Base-by-base conservation (phyloP, 164 flowering plant species). In the Litsea cubeba region DNA sequence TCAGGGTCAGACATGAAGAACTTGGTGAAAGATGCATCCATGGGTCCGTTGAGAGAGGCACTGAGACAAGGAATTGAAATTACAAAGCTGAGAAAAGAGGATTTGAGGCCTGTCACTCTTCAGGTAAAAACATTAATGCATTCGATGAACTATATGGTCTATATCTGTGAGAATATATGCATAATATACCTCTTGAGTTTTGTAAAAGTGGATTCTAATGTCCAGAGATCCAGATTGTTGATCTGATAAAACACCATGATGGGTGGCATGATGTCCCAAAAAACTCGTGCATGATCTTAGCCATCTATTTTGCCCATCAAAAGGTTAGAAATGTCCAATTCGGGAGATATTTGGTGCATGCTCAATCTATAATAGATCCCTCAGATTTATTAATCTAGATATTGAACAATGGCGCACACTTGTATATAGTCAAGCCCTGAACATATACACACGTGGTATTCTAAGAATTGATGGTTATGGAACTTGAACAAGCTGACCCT, bases 1-100 rank as follows among this genome's bases (percentile, higher is more conserved):
- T 96, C 99, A 12, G 97, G 99, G 74, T 96, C 99, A 70, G 99
- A 96, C 79, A 96, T 94, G 99, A 94, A 94, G 80, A 96, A 94
- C 83, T 76, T 96, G 72, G 99, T 94, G 80, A 94, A 96, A 82
- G 99, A 96, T 79, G 98, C 99, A 40, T 90, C 95, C 14, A 91
- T 94, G 99, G 98, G 98, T 79, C 99, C 99, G 58, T 83, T 96
- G 50, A 87, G 97, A 76, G 98, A 94, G 70, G 98, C 98, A 70
- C 80, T 90, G 22, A 84, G 77, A 73, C 90, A 88, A 76, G 98
- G 99, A n/a, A 82, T 86, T 74, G 94, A 92, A 77, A 96, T 96
- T 54, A 87, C 93, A 64, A 84, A 83, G 78, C 88, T 96, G 71
- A 79, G 82, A 72, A 94, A 89, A 80, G 98, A 96, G 77, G 98